phyloP scores from a whole-genome alignment of 345 rosid species.

The Gossypium bickii region DNA sequence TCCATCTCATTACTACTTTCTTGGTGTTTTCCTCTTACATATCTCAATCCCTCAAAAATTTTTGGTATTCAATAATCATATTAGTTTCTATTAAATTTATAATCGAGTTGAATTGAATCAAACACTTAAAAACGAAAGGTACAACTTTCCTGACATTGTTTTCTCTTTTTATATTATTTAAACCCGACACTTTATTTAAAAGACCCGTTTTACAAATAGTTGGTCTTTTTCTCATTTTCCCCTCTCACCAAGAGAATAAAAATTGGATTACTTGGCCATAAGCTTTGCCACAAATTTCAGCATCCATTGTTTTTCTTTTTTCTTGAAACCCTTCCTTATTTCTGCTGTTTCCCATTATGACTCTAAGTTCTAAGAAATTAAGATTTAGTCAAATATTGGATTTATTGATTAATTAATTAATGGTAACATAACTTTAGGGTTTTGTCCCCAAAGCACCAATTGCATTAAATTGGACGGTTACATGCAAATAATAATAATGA shows the following conservation, averaged over 20 bases:
- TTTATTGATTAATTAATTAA: neutral
- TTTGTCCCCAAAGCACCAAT: neutral
- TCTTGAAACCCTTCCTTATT: neutral
- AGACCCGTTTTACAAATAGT: no score
- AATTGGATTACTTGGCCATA: conserved; percentile 2
- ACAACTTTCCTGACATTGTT: no score
- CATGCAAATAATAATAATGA: no score
- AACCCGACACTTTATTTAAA: no score
- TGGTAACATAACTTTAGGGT: neutral
- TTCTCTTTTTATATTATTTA: no score
- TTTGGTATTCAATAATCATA: no score
- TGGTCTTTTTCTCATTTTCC: no score
- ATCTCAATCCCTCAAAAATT: neutral
- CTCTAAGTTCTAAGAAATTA: neutral
- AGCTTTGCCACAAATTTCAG: conserved; percentile 4
- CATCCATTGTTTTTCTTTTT: neutral
- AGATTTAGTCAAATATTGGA: neutral
- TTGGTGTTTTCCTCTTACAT: neutral
- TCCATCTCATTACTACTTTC: no score
- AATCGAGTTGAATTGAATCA: no score
- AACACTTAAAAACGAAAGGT: no score
- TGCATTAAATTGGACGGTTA: neutral
- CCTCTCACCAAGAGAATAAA: neutral
- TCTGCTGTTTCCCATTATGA: neutral
- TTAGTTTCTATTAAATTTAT: no score